Evolutionary conservation across 2,329 filamentous ascomycete species (phyloP), one percentile per base, ranked within the genome.

Genomic region (Aspergillus sp.): DNA sequence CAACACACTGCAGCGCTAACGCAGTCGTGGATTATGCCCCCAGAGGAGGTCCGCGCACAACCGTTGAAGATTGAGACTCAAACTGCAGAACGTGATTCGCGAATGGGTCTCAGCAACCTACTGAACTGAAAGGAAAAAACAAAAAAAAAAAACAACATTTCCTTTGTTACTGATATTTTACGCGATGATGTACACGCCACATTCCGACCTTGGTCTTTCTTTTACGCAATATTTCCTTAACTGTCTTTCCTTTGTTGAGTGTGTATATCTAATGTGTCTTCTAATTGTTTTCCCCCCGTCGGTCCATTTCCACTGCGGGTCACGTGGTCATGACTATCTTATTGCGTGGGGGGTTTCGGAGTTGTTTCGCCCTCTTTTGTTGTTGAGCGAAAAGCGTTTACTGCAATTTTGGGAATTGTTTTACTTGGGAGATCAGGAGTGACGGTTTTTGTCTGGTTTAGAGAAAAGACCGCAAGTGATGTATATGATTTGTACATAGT

Each of bases 51-150:
- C 23, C 49, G 49, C 15, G 23, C 49, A n/a, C 47, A 53, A 35
- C 44, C 49, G 9, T 46, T 51, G 42, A 57, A 50, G 43, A 47
- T 53, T 6, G 58, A 62, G 42, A 48, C 61, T 23, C 41, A 53
- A 43, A 37, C 33, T 6, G 3, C 37, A 12, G 37, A 39, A 19
- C 65, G 67, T 23, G 68, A 71, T 51, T 65, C 62, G 19, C 65
- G 68, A 15, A 71, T 71, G 66, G 67, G 67, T 23, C 57, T 71
- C 32, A 54, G 64, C 47, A 67, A 61, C 17, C 54, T 71, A 41
- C 59, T 71, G 32, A 71, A 71, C 49, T 70, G 55, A 27, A 64
- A 47, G 51, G 19, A 32, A 37, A 23, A 46, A 46, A 44, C 45
- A 41, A 43, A 43, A 46, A 44, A 42, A 61, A 50, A 55, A 53